Evolutionary conservation across 176 grass and related monocot genomes (phyloP).

Genomic region (Bromus sterilis): DNA sequence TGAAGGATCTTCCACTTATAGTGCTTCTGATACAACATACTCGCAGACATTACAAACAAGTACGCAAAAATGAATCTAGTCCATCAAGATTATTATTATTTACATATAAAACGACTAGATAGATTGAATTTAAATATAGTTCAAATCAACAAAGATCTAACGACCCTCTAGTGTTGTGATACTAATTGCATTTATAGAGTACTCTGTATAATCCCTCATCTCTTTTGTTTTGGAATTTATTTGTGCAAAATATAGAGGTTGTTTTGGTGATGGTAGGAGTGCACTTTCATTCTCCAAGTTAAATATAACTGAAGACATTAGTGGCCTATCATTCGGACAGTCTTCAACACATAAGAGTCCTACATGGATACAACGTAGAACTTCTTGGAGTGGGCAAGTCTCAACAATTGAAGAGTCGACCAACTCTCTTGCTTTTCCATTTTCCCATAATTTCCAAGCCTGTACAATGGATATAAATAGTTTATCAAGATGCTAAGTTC

Average conservation of each 20-base stretch:
- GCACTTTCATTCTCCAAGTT: conserved; percentile 34
- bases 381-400: conserved; percentile 16
- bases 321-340: conserved; percentile 23
- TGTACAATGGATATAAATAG: no score
- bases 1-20: no score
- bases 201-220: not conserved
- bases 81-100: no score
- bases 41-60: no score
- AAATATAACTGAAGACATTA: conserved; percentile 29
- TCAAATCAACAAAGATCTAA: no score
- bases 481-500: no score
- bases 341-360: conserved; percentile 57
- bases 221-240: not conserved
- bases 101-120: no score
- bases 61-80: no score
- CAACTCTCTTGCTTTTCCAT: conserved; percentile 18
- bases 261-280: conserved; percentile 23
- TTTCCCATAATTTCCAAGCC: conserved; percentile 46
- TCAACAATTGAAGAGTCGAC: conserved; percentile 13
- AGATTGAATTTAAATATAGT: no score
- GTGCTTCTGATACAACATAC: no score
- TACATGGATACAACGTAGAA: conserved; percentile 30
- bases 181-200: not conserved
- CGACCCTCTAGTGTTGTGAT: not conserved
- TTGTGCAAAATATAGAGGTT: conserved; percentile 10